phyloP scores from a whole-genome alignment of 345 rosid species.

The Punica granatum region DNA sequence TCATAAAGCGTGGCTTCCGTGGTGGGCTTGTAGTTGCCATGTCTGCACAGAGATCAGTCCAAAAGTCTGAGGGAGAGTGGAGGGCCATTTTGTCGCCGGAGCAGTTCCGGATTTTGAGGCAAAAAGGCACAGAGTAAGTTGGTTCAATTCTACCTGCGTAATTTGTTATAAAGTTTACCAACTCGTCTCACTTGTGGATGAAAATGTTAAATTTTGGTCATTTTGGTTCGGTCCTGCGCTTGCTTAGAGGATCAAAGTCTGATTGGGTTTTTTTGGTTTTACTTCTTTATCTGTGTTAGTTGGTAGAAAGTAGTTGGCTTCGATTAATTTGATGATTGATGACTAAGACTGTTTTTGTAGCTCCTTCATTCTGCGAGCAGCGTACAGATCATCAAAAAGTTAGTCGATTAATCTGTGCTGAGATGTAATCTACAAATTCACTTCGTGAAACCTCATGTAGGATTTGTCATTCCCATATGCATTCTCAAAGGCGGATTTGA shows the following conservation, averaged over 20 bases:
- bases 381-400: neutral
- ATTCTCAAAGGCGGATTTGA: neutral
- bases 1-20: constrained; percentile 31
- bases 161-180: neutral
- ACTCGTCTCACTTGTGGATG: neutral
- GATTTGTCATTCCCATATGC: neutral
- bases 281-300: too few species aligned
- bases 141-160: neutral
- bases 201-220: neutral
- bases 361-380: neutral
- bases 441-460: neutral
- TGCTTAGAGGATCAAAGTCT: too few species aligned
- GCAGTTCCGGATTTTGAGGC: constrained; percentile 73
- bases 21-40: constrained; percentile 41
- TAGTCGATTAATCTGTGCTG: neutral
- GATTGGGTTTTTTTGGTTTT: too few species aligned
- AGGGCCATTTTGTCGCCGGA: constrained; percentile 74
- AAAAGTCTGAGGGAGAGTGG: constrained; percentile 91
- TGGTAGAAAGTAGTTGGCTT: too few species aligned
- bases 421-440: neutral
- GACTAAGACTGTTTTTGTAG: neutral
- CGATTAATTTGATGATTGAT: too few species aligned
- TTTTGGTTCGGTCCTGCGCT: too few species aligned
- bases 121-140: constrained; percentile 80
- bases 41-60: constrained; percentile 53